phyloP scores from a whole-genome alignment of 192 early-diverging fungal genomes.

The Funneliformis geosporum region DNA sequence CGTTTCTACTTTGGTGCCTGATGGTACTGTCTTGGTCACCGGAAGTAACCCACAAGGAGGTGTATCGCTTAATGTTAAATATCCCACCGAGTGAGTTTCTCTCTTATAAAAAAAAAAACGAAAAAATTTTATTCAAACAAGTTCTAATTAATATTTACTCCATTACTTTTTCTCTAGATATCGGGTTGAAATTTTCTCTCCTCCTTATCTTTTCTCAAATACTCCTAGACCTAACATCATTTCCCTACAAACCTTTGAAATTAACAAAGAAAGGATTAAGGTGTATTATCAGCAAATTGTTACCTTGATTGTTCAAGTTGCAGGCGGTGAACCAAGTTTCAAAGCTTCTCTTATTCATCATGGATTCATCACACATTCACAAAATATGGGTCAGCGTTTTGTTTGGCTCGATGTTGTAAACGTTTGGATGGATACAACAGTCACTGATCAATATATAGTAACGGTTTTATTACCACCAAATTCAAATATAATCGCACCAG shows the following conservation, averaged over 20 bases:
- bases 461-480: background rate
- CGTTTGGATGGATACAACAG: background rate
- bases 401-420: background rate
- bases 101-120: background rate
- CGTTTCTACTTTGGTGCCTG: conserved; percentile 48
- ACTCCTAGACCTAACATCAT: background rate
- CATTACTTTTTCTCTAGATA: background rate
- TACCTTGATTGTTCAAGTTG: background rate
- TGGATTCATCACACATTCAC: background rate
- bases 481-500: background rate
- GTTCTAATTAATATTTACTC: background rate
- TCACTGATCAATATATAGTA: background rate
- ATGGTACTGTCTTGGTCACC: conserved; percentile 43
- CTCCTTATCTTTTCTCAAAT: background rate
- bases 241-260: background rate
- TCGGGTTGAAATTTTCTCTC: background rate
- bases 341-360: background rate
- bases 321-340: background rate
- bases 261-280: background rate
- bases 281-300: background rate
- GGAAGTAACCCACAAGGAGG: conserved; percentile 42
- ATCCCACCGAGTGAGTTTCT: conserved; percentile 48
- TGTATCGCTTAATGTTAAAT: conserved; percentile 33
- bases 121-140: background rate
- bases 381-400: background rate